Conservation (phyloP, 768 basidiomycete species). For the Steccherinum ochraceum region DNA sequence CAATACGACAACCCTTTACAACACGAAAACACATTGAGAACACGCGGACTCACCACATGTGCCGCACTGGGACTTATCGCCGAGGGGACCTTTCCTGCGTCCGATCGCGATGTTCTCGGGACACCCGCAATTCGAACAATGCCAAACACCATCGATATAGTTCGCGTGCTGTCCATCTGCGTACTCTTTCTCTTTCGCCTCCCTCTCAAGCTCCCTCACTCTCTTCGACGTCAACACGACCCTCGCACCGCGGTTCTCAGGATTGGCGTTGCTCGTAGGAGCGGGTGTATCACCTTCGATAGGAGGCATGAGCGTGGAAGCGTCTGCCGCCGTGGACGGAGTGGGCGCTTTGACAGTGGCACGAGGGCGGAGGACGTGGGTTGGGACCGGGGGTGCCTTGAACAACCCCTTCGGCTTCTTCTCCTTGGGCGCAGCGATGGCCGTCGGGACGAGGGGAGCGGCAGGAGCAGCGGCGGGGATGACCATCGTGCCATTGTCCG, state of each 20-base stretch:
- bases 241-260: constrained; percentile 43
- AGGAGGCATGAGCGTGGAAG: constrained; percentile 49
- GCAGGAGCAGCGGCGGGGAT: constrained; percentile 37
- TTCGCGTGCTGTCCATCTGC: constrained; percentile 80
- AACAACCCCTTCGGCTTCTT: constrained; percentile 68
- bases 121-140: constrained; percentile 92
- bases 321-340: constrained; percentile 62
- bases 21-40: constrained; percentile 1
- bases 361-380: constrained; percentile 50
- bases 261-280: constrained; percentile 22
- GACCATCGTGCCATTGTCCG: constrained; percentile 73
- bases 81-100: constrained; percentile 82
- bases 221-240: constrained; percentile 49
- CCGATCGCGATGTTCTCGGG: constrained; percentile 84
- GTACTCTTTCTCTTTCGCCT: constrained; percentile 80
- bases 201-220: constrained; percentile 68
- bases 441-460: constrained; percentile 28
- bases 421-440: constrained; percentile 41
- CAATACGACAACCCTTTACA: constrained; percentile 4
- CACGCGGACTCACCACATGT: constrained; percentile 65
- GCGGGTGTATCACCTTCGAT: constrained; percentile 55
- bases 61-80: constrained; percentile 87
- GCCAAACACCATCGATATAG: constrained; percentile 83
- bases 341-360: constrained; percentile 56
- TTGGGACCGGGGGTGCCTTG: constrained; percentile 60